Base-by-base conservation (phyloP, 2,329 filamentous ascomycete species). In the Penicillium sp. region DNA sequence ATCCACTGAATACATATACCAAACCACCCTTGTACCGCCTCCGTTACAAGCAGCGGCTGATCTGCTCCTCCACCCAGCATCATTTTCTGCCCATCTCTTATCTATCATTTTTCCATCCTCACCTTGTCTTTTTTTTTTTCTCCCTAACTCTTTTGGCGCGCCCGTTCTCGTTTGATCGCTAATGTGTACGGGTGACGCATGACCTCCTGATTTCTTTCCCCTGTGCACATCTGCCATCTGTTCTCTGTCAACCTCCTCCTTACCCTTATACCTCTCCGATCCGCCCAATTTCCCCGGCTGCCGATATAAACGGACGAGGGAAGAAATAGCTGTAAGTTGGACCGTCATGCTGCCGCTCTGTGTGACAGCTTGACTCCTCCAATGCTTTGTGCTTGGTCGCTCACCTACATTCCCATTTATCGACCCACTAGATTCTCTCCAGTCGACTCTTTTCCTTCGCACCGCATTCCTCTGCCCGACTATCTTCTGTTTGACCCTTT, bases 301-400 rank as follows among this genome's bases (percentile, higher is more conserved):
- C 11, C 38, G 18, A 32, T 32, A 32, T 32, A 7, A 32, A 32
- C 11, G 7, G 29, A 7, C 8, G 11, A 32, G 11, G 29, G 29
- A 11, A 32, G 29, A 32, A 11, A 32, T 32, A 32, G 29, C 29
- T 32, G 29, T 32, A 32, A 41, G 41, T 44, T 53, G 51, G 51
- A 51, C 57, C 64, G 60, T 65, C 63, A 65, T 64, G 63, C 63
- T 65, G 60, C 58, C 60, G 58, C 53, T 34, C 58, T 63, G 64
- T 67, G 64, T 67, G 64, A 68, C 65, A 64, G 58, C 61, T 64
- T 61, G 54, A 62, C 57, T 60, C 62, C 61, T 58, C 64, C 61
- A 57, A 64, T 63, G 59, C 62, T 32, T 11, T 51, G 60, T 63
- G 59, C 60, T 61, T 65, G 59, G 66, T 66, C 59, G 64, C 57